Evolutionary conservation across 2,329 filamentous ascomycete genomes (phyloP), one percentile per base, ranked within the genome.

Genomic region (Simplicillium aogashimaense): DNA sequence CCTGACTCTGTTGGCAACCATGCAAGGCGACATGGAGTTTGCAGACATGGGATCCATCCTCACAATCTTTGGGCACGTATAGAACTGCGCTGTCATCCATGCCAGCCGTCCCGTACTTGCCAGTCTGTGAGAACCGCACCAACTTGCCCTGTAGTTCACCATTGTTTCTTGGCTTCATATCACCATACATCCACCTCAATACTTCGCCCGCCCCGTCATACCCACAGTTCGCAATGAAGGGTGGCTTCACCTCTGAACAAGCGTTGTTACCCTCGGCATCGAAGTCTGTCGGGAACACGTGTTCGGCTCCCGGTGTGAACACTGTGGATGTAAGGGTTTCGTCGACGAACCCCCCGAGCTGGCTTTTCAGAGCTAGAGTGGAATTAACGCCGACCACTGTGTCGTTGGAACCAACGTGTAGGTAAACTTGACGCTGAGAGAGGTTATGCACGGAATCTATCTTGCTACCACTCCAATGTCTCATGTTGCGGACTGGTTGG

Each of bases 391-490:
- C 45, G n/a, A 45, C 42, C 20, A 44, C 52, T 10, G 43, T 44
- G 38, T 53, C 51, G 20, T 47, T 41, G n/a, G 50, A 47, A 15
- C 49, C 47, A 8, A 50, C 45, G 28, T 51, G 43, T 20, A 53
- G 31, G 20, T 50, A 49, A 12, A 53, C 45, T 4, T 45, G 43
- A 16, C 50, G 37, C 13, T 35, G 18, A 12, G 32, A 14, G 8
- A 47, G 35, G 35, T 47, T 45, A 13, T 30, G 33, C 15, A 40
- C 13, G 18, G 14, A 7, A 36, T 43, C 45, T 25, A 47, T 47
- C 29, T 47, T n/a, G 11, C 30, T 41, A 4, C 42, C 45, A 20
- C 42, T 47, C 42, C 45, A 47, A 9, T 39, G 11, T 12, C 35
- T 37, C 45, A 47, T 43, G 28, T 47, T 43, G 18, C 33, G 13